These are phyloP conservation scores for Evernia prunastri DNA, from an alignment of 495 filamentous ascomycete genomes.

Conservation along the genomic window DNA sequence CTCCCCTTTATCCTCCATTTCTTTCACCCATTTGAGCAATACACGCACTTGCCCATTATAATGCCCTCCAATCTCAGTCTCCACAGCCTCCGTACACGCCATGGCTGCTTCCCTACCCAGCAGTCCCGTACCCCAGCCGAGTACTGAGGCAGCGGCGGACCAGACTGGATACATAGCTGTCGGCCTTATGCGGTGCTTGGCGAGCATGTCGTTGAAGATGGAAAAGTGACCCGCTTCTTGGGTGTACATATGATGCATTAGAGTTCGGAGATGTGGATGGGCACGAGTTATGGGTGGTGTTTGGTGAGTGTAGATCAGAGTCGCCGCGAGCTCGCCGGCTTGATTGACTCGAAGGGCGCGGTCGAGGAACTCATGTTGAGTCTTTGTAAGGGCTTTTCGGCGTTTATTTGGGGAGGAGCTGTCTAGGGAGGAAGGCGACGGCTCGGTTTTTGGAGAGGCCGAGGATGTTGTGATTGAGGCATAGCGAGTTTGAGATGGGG, in stretches of 20 bases:
- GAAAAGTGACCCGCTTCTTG: slow-evolving; percentile 83
- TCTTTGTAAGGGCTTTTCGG: slow-evolving; percentile 57
- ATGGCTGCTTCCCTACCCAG: slow-evolving; percentile 92
- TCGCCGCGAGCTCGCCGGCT: slow-evolving; percentile 81
- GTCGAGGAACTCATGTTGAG: slow-evolving; percentile 71
- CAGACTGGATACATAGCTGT: slow-evolving; percentile 92
- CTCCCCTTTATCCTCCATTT: slow-evolving; percentile 58
- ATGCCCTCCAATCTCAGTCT: slow-evolving; percentile 94
- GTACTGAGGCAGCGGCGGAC: slow-evolving; percentile 70
- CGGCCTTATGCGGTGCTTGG: slow-evolving; percentile 83
- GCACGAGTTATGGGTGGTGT: slow-evolving; percentile 64
- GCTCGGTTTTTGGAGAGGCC: slow-evolving; percentile 12
- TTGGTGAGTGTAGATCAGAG: slow-evolving; percentile 78
- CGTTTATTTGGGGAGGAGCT: slow-evolving; percentile 31
- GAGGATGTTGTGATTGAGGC: slow-evolving; percentile 20
- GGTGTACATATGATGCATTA: slow-evolving; percentile 98
- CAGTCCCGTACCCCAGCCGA: slow-evolving; percentile 86
- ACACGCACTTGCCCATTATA: slow-evolving; percentile 87
- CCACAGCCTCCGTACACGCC: slow-evolving; percentile 97
- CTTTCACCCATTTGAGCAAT: slow-evolving; percentile 71
- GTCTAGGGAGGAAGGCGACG: slow-evolving; percentile 1
- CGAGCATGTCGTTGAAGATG: slow-evolving; percentile 78
- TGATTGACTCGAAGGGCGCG: slow-evolving; percentile 84
- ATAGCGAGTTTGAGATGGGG: slow-evolving; percentile 3
- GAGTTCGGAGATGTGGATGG: slow-evolving; percentile 76